Percentiles rank a stretch among this genome's conserved stretches.
Evolutionary conservation across 225 moss, liverwort and hornwort species (phyloP).

Genomic region (Polytrichum formosum): DNA sequence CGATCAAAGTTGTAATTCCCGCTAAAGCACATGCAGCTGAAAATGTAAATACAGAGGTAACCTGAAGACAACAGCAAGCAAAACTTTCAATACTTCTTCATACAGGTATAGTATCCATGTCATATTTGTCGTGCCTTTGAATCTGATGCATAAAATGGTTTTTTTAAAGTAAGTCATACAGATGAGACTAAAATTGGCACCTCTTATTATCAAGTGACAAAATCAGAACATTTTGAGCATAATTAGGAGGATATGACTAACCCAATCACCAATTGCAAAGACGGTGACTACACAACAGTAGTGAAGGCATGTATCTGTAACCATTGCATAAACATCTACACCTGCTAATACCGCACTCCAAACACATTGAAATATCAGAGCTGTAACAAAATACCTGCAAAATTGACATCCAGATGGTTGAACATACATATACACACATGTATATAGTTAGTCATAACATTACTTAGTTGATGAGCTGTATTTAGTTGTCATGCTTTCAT

Average conservation of each 20-base stretch:
- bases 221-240: neutral
- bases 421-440: no score
- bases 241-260: neutral
- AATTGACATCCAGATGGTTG: no score
- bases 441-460: no score
- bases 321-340: slow-evolving; percentile 52
- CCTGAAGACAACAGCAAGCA: slow-evolving; percentile 18
- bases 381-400: slow-evolving; percentile 65
- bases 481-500: no score
- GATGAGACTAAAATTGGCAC: neutral
- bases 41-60: slow-evolving; percentile 69
- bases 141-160: neutral
- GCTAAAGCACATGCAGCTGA: slow-evolving; percentile 70
- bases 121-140: neutral
- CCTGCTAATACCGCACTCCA: slow-evolving; percentile 51
- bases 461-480: no score
- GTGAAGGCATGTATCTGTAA: slow-evolving; percentile 55
- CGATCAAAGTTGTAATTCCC: slow-evolving; percentile 71
- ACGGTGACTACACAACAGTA: slow-evolving; percentile 57
- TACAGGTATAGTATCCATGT: neutral
- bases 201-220: neutral
- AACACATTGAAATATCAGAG: slow-evolving; percentile 66
- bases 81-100: neutral
- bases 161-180: neutral
- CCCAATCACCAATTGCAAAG: slow-evolving; percentile 71